Base-by-base conservation (phyloP, 2,329 filamentous ascomycete species). In the Pleomassaria siparia region DNA sequence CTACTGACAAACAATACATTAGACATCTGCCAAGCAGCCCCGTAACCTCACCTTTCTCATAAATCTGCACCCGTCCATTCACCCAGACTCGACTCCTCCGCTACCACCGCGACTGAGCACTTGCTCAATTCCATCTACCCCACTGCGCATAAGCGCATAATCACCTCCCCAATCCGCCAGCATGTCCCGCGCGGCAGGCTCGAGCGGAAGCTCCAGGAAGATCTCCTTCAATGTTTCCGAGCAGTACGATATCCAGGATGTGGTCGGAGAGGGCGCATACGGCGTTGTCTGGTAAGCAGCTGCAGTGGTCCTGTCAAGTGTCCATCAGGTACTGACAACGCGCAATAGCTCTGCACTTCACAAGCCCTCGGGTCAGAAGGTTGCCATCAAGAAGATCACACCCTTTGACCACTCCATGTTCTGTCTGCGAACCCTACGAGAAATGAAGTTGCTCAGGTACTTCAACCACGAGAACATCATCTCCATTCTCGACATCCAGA, bases 391-490 rank as follows among this genome's bases (percentile, higher is more conserved):
- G 82, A 99, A 99, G 83, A 99, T 99, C 66, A 97, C 91, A 0
- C 94, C 94, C 5, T 99, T 99, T 74, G 94, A 99, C 68, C 94
- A 97, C 73, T 96, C 91, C 71, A 96, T 96, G 91, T 96, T 96
- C 80, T 96, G 92, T 72, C 78, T 99, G 65, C 83, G 94, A 72
- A 99, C 94, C 1, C 80, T 99, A 58, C 91, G 94, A 73, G 94
- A 99, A 77, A 99, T 99, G 94, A 99, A 99, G 83, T 81, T 99
- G 48, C 79, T 99, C 66, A 84, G 94, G 65, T 97, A 99, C 76
- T 99, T 99, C 80, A 99, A 97, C 77, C 94, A 99, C 72, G 94
- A 99, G 76, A 99, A 99, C 76, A 97, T 99, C 77, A 99, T 99
- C 71, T 97, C 91, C 43, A 99, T 99, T 63, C 85, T 99, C 60